Evolutionary conservation across 176 grass and related monocot genomes (phyloP).

Genomic region (Carex myosuroides): DNA sequence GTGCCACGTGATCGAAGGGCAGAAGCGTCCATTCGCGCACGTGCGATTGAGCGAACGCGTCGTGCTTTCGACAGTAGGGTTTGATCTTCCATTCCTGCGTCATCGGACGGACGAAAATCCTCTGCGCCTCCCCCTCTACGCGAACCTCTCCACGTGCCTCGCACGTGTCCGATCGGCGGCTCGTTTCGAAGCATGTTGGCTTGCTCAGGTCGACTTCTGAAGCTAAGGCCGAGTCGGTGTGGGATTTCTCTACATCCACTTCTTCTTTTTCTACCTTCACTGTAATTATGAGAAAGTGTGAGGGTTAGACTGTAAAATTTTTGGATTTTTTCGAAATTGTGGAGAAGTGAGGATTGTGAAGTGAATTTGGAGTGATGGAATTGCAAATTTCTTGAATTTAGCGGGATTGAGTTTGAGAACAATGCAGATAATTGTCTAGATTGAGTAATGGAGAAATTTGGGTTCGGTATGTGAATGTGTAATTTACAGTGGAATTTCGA

Average conservation of each 20-base stretch:
- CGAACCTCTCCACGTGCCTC: conserved; percentile 58
- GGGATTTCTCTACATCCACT: background rate
- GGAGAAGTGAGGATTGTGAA: background rate
- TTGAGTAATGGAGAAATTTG: background rate
- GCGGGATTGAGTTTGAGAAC: background rate
- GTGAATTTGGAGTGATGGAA: too few relatives aligned
- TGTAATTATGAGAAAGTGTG: conserved; percentile 7
- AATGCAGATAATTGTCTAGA: background rate
- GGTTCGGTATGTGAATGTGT: background rate
- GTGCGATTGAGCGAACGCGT: conserved; percentile 55
- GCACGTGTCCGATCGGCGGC: conserved; percentile 68
- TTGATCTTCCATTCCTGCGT: conserved; percentile 51
- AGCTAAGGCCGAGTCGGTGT: background rate
- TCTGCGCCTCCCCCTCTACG: conserved; percentile 48
- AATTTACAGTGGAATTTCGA: background rate
- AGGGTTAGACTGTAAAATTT: background rate
- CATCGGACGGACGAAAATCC: conserved; percentile 50
- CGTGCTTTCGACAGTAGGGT: conserved; percentile 67
- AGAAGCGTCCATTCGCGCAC: conserved; percentile 56
- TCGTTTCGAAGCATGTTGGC: conserved; percentile 73
- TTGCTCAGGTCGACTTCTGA: conserved; percentile 20
- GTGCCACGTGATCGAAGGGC: conserved; percentile 33
- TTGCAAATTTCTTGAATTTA: too few relatives aligned
- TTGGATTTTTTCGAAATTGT: background rate
- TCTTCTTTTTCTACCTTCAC: conserved; percentile 14